Evolutionary conservation across 1,139 yeast species (phyloP).

Genomic region (Saccharomyces pastorianus): DNA sequence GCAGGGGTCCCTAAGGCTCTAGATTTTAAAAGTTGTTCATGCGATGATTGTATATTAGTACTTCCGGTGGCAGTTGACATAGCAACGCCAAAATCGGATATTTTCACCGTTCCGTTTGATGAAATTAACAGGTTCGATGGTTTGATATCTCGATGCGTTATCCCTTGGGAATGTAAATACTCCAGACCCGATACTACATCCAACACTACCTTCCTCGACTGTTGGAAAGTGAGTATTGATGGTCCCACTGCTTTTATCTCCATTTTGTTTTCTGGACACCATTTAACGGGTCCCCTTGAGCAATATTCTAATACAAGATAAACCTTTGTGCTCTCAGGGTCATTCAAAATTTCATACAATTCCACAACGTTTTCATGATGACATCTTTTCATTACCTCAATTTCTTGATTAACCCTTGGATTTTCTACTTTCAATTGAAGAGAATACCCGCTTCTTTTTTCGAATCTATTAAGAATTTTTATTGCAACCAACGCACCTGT

Average conservation of each 20-base stretch:
- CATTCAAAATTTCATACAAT: conserved; percentile 84
- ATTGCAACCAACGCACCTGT: conserved; percentile 78
- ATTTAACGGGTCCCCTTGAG: conserved; percentile 84
- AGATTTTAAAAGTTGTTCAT: conserved; percentile 49
- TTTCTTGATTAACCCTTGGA: conserved; percentile 51
- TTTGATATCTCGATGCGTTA: conserved; percentile 92
- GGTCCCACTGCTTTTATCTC: conserved; percentile 43
- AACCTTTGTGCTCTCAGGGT: conserved; percentile 71
- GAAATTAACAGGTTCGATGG: conserved; percentile 86
- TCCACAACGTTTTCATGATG: conserved; percentile 85
- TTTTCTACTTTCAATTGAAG: not conserved
- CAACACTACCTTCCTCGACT: conserved; percentile 64
- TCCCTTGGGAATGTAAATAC: conserved; percentile 86
- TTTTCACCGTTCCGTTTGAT: conserved; percentile 69
- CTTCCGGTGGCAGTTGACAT: conserved; percentile 57
- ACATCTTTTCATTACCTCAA: conserved; percentile 93
- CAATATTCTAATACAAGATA: conserved; percentile 86
- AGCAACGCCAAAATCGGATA: conserved; percentile 95
- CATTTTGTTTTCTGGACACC: conserved; percentile 41
- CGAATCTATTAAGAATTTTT: conserved; percentile 77
- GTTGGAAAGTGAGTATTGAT: conserved; percentile 59
- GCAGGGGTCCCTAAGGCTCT: conserved; percentile 92
- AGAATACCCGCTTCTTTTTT: conserved; percentile 24
- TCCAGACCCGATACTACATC: conserved; percentile 88
- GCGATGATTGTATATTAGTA: conserved; percentile 35